Conservation (phyloP, 768 basidiomycete species). For the Mycena olivaceomarginata region DNA sequence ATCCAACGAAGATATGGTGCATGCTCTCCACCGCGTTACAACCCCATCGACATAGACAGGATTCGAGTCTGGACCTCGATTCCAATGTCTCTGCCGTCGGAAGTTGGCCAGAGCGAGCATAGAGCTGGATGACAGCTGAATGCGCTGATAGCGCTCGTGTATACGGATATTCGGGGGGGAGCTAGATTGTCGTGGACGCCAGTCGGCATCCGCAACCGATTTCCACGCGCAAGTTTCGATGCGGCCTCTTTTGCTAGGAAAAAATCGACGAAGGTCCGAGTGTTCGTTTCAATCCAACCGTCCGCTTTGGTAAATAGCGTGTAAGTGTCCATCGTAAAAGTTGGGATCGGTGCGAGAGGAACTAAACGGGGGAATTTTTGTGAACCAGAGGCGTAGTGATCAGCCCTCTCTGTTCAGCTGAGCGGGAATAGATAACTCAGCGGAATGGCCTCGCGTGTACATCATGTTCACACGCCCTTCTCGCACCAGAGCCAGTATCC, state of each 20-base stretch:
- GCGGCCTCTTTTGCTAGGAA: not conserved
- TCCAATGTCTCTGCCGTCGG: constrained; percentile 10
- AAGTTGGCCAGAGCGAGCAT: not conserved
- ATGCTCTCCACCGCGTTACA: constrained; percentile 12
- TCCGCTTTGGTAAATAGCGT: not conserved
- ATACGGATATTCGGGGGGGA: not conserved
- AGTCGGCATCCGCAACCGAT: not conserved
- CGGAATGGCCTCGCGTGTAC: no score
- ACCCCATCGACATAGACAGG: not conserved
- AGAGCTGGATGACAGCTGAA: not conserved
- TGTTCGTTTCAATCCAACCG: constrained; percentile 33
- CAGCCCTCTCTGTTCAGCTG: no score
- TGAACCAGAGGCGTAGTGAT: no score
- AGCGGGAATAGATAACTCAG: no score
- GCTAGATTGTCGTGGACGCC: not conserved
- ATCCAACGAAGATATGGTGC: constrained; percentile 28
- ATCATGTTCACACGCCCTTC: no score
- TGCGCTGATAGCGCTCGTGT: not conserved
- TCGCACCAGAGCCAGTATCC: no score
- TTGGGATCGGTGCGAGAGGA: no score
- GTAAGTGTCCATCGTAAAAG: constrained; percentile 11
- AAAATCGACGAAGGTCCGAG: constrained; percentile 8
- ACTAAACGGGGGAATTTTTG: no score
- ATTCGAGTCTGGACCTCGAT: not conserved
- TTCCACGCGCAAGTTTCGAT: not conserved